Evolutionary conservation across 129 eudicot genomes (phyloP), one percentile per base, ranked within the genome.

Genomic region (Artemisia tridentata): DNA sequence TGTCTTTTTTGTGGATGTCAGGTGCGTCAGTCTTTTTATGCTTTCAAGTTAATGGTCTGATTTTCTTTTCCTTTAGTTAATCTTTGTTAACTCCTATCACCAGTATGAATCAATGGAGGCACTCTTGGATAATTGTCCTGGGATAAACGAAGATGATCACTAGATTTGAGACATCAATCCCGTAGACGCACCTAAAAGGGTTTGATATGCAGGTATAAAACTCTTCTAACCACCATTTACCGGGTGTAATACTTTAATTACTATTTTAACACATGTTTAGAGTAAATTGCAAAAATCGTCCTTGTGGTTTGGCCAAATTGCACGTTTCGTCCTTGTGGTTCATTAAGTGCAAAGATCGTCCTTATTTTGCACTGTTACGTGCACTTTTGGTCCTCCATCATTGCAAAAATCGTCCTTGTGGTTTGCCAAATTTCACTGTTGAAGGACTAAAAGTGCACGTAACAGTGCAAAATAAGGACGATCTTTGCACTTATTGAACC

Each of bases 1-100:
- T 90, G 97, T 79, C 97, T 95, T 45, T 90, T 95, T 71, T 90
- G 99, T 59, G 99, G 99, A 66, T 95, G 88, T 72, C 86, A 88
- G 99, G 99, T 95, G 60, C 18, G 77, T 71, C 10, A 11, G 34
- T 23, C 0, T n/a, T 63, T 8, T 49, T 63, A 52, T 51, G 57
- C 38, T 61, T 69, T 61, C 50, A 60, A 34, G 57, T 38, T 77
- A 21, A 50, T 49, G 63, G 9, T 56, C 15, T 60, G 48, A 16
- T 68, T 13, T 74, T 65, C 21, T 62, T 19, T 63, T 58, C 2
- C 19, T 12, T 60, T 27, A 18, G 45, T 50, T 66, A 25, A 21
- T 25, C 27, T 31, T 20, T 21, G 51, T 67, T 23, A 23, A 71
- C 52, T 43, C 78, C 75, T 3, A 25, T 78, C 18, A n/a, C 4